A percentile compares a stretch with the other conserved stretches of the same genome.
phyloP scores from a whole-genome alignment of 495 filamentous ascomycete species.

The Aspergillus panamensis region DNA sequence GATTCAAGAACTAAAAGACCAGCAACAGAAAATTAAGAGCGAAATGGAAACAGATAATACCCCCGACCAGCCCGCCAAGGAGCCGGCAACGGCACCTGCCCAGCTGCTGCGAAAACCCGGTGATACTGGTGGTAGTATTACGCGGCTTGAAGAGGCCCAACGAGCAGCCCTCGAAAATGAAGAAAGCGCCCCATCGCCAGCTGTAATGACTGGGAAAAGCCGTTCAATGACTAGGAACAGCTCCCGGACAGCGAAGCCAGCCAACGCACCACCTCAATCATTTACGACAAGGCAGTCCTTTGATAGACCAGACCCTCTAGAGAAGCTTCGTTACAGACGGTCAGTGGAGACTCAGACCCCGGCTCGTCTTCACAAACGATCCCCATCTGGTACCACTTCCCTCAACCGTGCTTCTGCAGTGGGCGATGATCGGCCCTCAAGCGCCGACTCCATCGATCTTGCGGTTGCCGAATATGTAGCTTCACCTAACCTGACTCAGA shows the following conservation, averaged over 20 bases:
- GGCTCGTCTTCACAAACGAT: conserved; percentile 38
- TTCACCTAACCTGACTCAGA: conserved; percentile 80
- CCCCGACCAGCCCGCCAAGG: conserved; percentile 33
- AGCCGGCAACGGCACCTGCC: conserved; percentile 22
- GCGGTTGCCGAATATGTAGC: conserved; percentile 83
- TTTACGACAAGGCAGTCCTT: conserved; percentile 32
- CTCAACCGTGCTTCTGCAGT: conserved; percentile 29
- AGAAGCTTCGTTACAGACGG: conserved; percentile 35
- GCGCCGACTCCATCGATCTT: conserved; percentile 82
- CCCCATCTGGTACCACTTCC: conserved; percentile 35
- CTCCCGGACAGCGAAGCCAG: conserved; percentile 41
- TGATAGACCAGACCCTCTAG: conserved; percentile 34
- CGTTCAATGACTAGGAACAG: conserved; percentile 49
- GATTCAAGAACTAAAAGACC: conserved; percentile 51
- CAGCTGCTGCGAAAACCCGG: conserved; percentile 27
- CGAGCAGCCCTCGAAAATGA: conserved; percentile 32
- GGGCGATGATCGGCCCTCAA: conserved; percentile 57
- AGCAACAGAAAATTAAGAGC: conserved; percentile 45
- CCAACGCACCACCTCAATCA: conserved; percentile 43
- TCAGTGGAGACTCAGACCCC: conserved; percentile 39
- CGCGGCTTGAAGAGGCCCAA: conserved; percentile 24
- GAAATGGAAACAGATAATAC: conserved; percentile 36
- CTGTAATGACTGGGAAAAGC: conserved; percentile 52
- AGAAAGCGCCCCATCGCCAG: conserved; percentile 67
- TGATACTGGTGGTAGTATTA: conserved; percentile 25